These are phyloP conservation scores for Tricladium varicosporioides DNA, from an alignment of 2,329 filamentous ascomycete genomes.

Conservation along the genomic window DNA sequence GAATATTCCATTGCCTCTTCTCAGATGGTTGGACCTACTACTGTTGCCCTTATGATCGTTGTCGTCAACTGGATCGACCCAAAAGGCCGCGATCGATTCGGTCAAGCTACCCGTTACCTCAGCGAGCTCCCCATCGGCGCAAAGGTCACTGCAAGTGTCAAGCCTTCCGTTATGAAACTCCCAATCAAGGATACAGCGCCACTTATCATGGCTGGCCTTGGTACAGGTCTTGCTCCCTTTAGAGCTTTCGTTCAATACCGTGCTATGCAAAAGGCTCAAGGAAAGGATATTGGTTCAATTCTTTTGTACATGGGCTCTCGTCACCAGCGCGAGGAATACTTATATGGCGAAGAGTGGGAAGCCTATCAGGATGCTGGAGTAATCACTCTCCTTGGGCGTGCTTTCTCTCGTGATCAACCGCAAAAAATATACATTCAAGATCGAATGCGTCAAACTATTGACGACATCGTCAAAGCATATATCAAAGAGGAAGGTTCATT, in stretches of 20 bases:
- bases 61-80: conserved; percentile 95
- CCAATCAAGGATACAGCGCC: conserved; percentile 82
- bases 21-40: conserved; percentile 86
- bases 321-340: conserved; percentile 96
- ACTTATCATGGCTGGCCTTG: conserved; percentile 98
- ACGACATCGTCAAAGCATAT: conserved; percentile 82
- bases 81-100: conserved; percentile 82
- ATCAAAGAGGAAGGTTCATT: conserved; percentile 86
- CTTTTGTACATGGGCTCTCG: conserved; percentile 95
- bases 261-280: conserved; percentile 95
- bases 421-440: conserved; percentile 99
- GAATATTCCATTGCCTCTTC: conserved; percentile 99
- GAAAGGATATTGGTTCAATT: conserved; percentile 90
- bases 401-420: conserved; percentile 94
- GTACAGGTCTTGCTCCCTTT: conserved; percentile 97
- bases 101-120: conserved; percentile 90
- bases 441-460: conserved; percentile 85
- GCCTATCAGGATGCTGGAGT: conserved; percentile 94
- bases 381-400: conserved; percentile 87
- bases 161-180: conserved; percentile 99
- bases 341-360: conserved; percentile 99
- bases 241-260: conserved; percentile 98
- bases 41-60: conserved; percentile 94
- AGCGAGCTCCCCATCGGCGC: conserved; percentile 72
- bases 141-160: conserved; percentile 86